Conservation (phyloP, 441 rosid genomes). For the Isatis lusitanica region DNA sequence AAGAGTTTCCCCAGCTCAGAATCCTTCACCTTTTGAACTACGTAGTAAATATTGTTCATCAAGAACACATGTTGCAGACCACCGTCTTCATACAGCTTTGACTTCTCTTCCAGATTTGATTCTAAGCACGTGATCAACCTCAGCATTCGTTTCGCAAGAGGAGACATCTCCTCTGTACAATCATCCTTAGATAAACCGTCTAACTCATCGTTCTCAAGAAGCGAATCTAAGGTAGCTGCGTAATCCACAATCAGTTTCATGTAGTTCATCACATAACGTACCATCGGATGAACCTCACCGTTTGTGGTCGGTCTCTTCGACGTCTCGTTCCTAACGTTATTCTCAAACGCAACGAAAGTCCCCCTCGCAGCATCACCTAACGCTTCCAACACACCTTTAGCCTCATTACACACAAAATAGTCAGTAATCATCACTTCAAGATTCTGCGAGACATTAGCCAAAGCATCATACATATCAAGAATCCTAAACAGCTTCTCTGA, state of each 20-base stretch:
- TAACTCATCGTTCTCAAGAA: conserved; percentile 51
- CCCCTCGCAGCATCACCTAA: conserved; percentile 78
- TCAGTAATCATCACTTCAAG: conserved; percentile 65
- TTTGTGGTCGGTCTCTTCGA: conserved; percentile 76
- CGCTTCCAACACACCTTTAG: conserved; percentile 61
- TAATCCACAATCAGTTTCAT: conserved; percentile 86
- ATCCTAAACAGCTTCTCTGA: conserved; percentile 91
- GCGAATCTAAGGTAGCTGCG: conserved; percentile 60
- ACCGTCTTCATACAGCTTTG: conserved; percentile 73
- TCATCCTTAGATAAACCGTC: conserved; percentile 37
- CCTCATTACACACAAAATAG: conserved; percentile 57
- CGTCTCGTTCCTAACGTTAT: conserved; percentile 71
- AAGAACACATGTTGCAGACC: conserved; percentile 73
- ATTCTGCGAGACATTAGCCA: conserved; percentile 54
- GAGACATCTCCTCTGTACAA: conserved; percentile 47
- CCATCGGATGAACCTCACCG: conserved; percentile 95
- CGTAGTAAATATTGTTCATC: conserved; percentile 85
- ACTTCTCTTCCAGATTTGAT: conserved; percentile 84
- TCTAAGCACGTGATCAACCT: conserved; percentile 62
- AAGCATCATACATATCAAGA: conserved; percentile 87
- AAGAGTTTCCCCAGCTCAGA: conserved; percentile 77
- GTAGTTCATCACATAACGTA: conserved; percentile 94
- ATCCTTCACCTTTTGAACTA: conserved; percentile 89
- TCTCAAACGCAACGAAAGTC: conserved; percentile 94
- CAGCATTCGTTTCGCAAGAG: conserved; percentile 59